Base-by-base conservation (phyloP, 495 filamentous ascomycete genomes). In the Hyaloscypha bicolor region DNA sequence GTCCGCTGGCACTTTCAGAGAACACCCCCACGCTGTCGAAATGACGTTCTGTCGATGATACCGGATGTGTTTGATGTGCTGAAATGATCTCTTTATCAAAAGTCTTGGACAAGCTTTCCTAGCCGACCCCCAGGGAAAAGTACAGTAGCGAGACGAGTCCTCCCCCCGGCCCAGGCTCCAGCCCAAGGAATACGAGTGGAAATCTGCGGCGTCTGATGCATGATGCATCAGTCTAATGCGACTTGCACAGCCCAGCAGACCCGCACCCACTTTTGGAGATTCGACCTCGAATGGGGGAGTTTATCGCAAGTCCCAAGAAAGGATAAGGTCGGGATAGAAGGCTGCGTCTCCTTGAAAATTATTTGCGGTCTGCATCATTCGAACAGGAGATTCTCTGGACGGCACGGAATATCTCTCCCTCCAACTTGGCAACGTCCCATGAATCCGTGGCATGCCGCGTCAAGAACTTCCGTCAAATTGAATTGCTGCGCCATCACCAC, bases 121-220 rank as follows among this genome's bases (percentile, higher is more conserved):
- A 31, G 21, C 29, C 9, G 29, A 56, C 29, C 53, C 19, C 53
- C 25, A 1, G 2, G 25, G 25, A 2, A 25, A 25, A 56, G 4
- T 56, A 56, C 53, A 25, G 25, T n/a, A n/a, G n/a, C n/a, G 25
- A 25, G 1, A 2, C 25, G 25, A 25, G 25, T 25, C 25, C 25
- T 25, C 25, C 25, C 25, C 25, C 25, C 25, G 25, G 25, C 25
- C 25, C 25, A 25, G 25, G 25, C 25, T 25, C 25, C 25, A 25
- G 25, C 9, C 53, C 6, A n/a, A 0, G 9, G 19, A n/a, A 55
- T 29, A 64, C 29, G 37, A 55, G 42, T 48, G 42, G 16, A 48
- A 21, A 35, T 48, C 59, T 64, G 51, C 62, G 62, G 51, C 33
- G 52, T 42, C 35, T 64, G 62, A 64, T 42, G 48, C 52, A 4